Base-by-base conservation (phyloP, 257 asterid genomes). In the Ehretia macrophylla region DNA sequence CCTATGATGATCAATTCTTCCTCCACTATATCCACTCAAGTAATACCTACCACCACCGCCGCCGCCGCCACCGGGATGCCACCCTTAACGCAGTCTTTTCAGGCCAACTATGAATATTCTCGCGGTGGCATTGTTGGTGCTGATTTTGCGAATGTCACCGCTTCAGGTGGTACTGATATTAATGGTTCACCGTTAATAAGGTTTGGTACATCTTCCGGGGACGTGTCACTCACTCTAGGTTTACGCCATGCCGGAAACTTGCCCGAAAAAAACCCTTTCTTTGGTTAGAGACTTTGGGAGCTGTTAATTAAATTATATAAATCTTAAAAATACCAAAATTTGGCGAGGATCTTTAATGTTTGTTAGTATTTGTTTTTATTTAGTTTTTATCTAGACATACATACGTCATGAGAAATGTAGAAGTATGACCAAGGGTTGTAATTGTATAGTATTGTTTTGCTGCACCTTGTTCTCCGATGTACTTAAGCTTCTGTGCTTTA, bases 201-300 rank as follows among this genome's bases (percentile, higher is more conserved):
- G 73, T 85, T 86, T 10, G 97, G 97, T 62, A 51, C 91, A 32
- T 79, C 60, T 10, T 47, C 90, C 21, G 96, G 99, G 12, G 99
- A 93, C 40, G 95, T 93, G 17, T 93, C 99, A 14, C 95, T 93
- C n/a, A 88, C 99, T 3, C 67, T 93, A 69, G 99, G 99, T 79
- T 80, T 93, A 44, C 96, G 90, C 35, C 99, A 93, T 67, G 89
- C 90, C 58, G 99, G 96, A 17, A 89, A 93, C 68, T 11, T 86
- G 71, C 95, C 94, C 65, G 96, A 86, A 69, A 89, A 85, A 58
- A 81, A 69, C 52, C 77, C 68, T 11, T 90, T 87, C n/a, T 81
- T 76, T 88, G n/a, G 81, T 81, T 64, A 80, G 88, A 51, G 85
- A 80, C 60, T 79, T 82, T 59, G 88, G 85, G 37, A 56, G 75